These are phyloP conservation scores for Mimosa bimucronata DNA, from an alignment of 306 rosid species.

Conservation along the genomic window DNA sequence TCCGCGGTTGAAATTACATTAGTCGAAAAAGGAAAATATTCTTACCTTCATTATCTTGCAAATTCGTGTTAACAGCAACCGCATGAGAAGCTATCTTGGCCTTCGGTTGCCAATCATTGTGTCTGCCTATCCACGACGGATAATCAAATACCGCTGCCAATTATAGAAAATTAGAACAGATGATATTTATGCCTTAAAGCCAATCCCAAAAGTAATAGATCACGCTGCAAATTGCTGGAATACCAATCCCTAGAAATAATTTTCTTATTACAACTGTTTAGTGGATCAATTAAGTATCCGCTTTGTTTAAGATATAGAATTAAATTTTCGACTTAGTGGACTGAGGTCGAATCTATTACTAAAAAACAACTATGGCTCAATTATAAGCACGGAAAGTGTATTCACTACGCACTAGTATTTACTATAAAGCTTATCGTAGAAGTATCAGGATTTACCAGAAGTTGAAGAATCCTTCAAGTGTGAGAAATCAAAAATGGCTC, in stretches of 20 bases:
- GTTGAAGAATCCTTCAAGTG: conserved; percentile 67
- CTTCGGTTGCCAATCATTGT: conserved; percentile 93
- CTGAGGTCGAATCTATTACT: conserved; percentile 19
- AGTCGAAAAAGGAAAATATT: conserved; percentile 21
- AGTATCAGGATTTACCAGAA: conserved; percentile 52
- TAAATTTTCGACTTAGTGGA: conserved; percentile 6
- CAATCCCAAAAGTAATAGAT: conserved; percentile 21
- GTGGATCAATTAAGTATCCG: conserved; percentile 19
- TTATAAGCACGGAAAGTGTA: conserved; percentile 8
- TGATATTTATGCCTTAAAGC: conserved; percentile 10
- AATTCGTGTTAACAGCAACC: conserved; percentile 93
- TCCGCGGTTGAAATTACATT: conserved; percentile 15
- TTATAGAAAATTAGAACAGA: conserved; percentile 37
- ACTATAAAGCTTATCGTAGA: not conserved
- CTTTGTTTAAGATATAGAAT: conserved; percentile 11
- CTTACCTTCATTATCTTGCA: conserved; percentile 90
- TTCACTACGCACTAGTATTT: conserved; percentile 11
- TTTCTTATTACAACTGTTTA: conserved; percentile 5
- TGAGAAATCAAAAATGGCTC: conserved; percentile 80
- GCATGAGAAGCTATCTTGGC: conserved; percentile 81
- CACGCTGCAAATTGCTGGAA: conserved; percentile 17
- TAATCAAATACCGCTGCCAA: conserved; percentile 74
- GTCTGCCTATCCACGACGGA: conserved; percentile 79
- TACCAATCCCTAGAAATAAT: conserved; percentile 20
- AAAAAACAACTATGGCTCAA: conserved; percentile 8